Evolutionary conservation across 371 early-diverging fungal genomes (phyloP), one percentile per base, ranked within the genome.

Genomic region (Mortierella sp.): DNA sequence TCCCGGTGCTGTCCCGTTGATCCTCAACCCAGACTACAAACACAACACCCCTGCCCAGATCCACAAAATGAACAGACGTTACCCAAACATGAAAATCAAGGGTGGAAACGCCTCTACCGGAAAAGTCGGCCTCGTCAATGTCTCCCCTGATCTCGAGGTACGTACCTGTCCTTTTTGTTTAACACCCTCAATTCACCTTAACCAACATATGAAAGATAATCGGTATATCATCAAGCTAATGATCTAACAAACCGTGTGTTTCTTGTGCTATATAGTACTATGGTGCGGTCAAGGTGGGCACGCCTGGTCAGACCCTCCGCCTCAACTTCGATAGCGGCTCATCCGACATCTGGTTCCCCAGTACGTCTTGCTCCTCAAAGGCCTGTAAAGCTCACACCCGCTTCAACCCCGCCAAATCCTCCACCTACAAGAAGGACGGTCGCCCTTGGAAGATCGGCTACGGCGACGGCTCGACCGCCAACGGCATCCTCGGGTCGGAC

Each of bases 331-430:
- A 55, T 31, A 55, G 16, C 13, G 94, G 94, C 1, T 94, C 94
- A 4, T 86, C 90, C 63, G 89, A 93, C 68, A 77, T 92, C 65
- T 93, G 94, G 94, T 76, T 92, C 40, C 74, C 75, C 2, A 22
- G 39, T 14, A 26, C 26, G 4, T 11, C 34, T 9, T 74, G 75
- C 39, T 22, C 22, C 19, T 29, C 64, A 2, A 0, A 24, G 0
- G 64, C 63, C 11, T 74, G 68, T 40, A 55, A 34, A 43, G 29
- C 2, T 50, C 68, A 52, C 53, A 37, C 47, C 53, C 48, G 39
- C 39, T 68, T 68, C 66, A 66, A 85, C 52, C 72, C 85, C 2
- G 64, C 73, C 61, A 74, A 74, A 37, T 84, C 84, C 13, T 67
- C 55, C 40, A 77, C 84, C 50, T 86, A 74, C 68, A 58, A 76